These are phyloP conservation scores for Lecanoromycetidae sp. DNA, from an alignment of 2,329 filamentous ascomycete species.

Conservation along the genomic window DNA sequence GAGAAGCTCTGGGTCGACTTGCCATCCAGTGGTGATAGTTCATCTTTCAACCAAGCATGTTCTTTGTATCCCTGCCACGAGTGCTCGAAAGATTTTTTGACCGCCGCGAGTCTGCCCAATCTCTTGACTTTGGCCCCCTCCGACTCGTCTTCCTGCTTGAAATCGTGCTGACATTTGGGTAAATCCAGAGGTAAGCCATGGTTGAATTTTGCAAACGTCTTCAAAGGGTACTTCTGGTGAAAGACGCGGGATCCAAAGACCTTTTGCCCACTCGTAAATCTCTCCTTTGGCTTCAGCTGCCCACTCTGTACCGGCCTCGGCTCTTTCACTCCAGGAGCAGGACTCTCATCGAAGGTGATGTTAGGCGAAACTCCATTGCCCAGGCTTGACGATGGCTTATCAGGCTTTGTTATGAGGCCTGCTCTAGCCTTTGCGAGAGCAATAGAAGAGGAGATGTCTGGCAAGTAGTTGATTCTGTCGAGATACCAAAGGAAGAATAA, in stretches of 20 bases:
- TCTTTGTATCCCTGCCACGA: constrained; percentile 51
- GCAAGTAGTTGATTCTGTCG: constrained; percentile 4
- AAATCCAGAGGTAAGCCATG: constrained; percentile 19
- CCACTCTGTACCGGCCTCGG: too few species aligned
- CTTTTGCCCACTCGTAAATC: constrained; percentile 1
- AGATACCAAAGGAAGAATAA: constrained; percentile 11
- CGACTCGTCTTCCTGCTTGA: constrained; percentile 20
- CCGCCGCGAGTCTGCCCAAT: constrained; percentile 31
- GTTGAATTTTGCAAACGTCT: constrained; percentile 20
- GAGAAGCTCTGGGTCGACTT: constrained; percentile 46
- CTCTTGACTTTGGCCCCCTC: constrained; percentile 26
- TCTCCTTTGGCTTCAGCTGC: background rate
- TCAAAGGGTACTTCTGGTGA: constrained; percentile 18
- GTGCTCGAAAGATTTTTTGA: constrained; percentile 41
- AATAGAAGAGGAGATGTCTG: background rate
- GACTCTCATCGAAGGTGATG: background rate
- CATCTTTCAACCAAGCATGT: constrained; percentile 53
- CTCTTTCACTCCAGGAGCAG: too few species aligned
- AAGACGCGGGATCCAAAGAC: constrained; percentile 8
- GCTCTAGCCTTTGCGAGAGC: background rate
- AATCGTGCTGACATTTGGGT: constrained; percentile 23
- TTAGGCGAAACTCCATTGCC: background rate
- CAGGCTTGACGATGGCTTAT: background rate
- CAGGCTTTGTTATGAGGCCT: background rate
- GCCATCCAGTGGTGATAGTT: constrained; percentile 47